phyloP scores from a whole-genome alignment of 2,329 filamentous ascomycete species.

The Rhinocladiella similis region DNA sequence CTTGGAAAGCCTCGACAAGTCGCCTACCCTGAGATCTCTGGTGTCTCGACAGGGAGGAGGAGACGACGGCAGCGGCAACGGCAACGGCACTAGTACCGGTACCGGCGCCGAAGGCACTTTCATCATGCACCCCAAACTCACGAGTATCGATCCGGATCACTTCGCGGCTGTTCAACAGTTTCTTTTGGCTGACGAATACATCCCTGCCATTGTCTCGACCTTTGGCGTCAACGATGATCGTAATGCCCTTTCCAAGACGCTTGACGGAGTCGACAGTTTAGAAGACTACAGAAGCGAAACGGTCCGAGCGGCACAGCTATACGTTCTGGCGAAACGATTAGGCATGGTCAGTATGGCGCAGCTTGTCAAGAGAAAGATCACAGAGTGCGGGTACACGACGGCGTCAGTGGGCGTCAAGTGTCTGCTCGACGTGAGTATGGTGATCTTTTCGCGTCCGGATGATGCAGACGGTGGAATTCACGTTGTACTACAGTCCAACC shows the following conservation, averaged over 20 bases:
- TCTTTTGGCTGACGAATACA: constrained; percentile 22
- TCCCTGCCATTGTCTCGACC: constrained; percentile 15
- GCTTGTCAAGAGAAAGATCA: constrained; percentile 22
- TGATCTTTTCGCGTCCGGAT: constrained; percentile 18
- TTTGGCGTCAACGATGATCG: neutral
- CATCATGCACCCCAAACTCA: constrained; percentile 26
- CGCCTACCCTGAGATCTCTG: constrained; percentile 16
- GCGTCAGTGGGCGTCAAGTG: constrained; percentile 7
- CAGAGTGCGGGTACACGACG: constrained; percentile 6
- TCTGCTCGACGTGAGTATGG: constrained; percentile 12
- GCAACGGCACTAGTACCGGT: neutral
- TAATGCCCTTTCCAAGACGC: constrained; percentile 10
- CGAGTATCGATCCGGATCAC: constrained; percentile 14
- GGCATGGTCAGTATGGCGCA: constrained; percentile 14
- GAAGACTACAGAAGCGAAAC: constrained; percentile 17
- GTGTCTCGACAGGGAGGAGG: neutral
- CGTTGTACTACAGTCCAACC: too few relatives aligned
- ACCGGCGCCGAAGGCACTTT: constrained; percentile 9
- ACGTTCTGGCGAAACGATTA: constrained; percentile 20
- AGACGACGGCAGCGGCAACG: neutral
- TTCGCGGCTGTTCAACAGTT: constrained; percentile 22
- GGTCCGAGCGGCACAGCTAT: constrained; percentile 13
- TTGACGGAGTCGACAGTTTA: constrained; percentile 7
- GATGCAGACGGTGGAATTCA: neutral
- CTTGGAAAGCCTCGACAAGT: constrained; percentile 21